Evolutionary conservation across 768 basidiomycete species (phyloP).

Genomic region (Baorangia bicolor): DNA sequence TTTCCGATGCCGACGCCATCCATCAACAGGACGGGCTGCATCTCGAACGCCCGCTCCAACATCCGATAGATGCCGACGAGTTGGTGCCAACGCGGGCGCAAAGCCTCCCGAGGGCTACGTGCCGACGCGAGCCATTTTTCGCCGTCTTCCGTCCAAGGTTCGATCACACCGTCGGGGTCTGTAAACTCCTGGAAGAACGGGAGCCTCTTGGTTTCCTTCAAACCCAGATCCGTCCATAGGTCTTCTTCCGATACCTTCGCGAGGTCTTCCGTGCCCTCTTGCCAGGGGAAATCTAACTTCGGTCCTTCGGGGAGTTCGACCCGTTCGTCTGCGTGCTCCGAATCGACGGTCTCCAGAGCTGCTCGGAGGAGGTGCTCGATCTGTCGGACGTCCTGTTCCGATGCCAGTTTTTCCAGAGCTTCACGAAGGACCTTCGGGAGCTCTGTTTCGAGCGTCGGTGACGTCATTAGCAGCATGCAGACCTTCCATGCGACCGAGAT

Average conservation of each 20-base stretch:
- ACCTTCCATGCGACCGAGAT: too few species aligned
- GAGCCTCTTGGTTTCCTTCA: not conserved
- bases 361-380: not conserved
- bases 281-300: not conserved
- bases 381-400: not conserved
- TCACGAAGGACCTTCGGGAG: not conserved
- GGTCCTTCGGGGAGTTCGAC: not conserved
- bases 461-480: too few species aligned
- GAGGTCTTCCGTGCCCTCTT: conserved; percentile 2
- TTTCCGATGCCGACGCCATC: conserved; percentile 27
- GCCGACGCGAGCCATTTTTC: conserved; percentile 1
- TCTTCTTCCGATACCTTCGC: not conserved
- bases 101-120: not conserved
- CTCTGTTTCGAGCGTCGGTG: too few species aligned
- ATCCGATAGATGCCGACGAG: conserved; percentile 22
- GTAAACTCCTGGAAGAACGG: conserved; percentile 5
- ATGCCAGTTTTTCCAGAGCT: not conserved
- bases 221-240: not conserved
- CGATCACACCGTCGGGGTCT: not conserved
- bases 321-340: accelerated
- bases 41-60: not conserved
- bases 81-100: conserved; percentile 22
- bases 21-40: conserved; percentile 18
- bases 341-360: not conserved
- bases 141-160: conserved; percentile 10